Evolutionary conservation across 192 early-diverging fungal species (phyloP), one percentile per base, ranked within the genome.

Genomic region (Coemansia sp.): DNA sequence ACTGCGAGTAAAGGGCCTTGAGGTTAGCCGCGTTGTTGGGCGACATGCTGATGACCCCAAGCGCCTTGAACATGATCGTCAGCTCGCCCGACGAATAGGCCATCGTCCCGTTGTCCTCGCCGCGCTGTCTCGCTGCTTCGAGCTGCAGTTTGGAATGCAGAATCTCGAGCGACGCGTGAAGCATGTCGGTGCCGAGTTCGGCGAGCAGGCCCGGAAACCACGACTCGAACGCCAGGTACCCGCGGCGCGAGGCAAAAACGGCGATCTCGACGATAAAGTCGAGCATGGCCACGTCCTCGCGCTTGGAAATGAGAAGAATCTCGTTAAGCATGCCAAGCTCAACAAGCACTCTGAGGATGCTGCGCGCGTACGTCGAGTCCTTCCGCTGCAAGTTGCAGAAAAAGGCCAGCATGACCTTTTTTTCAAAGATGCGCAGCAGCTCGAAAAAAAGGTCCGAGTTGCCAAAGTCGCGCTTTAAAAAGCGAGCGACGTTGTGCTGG

Each of bases 211-310:
- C 62, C 2, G 72, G 64, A 38, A 75, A 69, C 78, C 78, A 79
- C 22, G 67, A 46, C 9, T 75, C 78, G 39, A 79, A 71, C 37
- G 48, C 46, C 24, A 79, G n/a, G 39, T 75, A 62, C 7, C 64
- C 68, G 10, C 78, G 64, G 22, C 78, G 78, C 34, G 63, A 64
- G 0, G 72, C 71, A 46, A 75, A 64, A 13, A 79, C 45, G 13
- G 78, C 78, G 14, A 79, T 53, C 40, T 79, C 78, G 17, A 79
- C 56, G 2, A 64, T 60, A 61, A 79, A 79, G 32, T 77, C 73
- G 29, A 77, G 51, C 63, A 77, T 77, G 48, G 59, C 57, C 37
- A 77, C 66, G 44, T 77, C 73, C 34, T 77, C 73, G 55, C 67
- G 73, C 47, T 67, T 69, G 11, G 73, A 67, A 15, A 60, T 36